Percentiles rank a stretch among this genome's conserved stretches.
These are phyloP conservation scores for Fusarium coffeatum DNA, from an alignment of 2,329 filamentous ascomycete species.

Conservation along the genomic window DNA sequence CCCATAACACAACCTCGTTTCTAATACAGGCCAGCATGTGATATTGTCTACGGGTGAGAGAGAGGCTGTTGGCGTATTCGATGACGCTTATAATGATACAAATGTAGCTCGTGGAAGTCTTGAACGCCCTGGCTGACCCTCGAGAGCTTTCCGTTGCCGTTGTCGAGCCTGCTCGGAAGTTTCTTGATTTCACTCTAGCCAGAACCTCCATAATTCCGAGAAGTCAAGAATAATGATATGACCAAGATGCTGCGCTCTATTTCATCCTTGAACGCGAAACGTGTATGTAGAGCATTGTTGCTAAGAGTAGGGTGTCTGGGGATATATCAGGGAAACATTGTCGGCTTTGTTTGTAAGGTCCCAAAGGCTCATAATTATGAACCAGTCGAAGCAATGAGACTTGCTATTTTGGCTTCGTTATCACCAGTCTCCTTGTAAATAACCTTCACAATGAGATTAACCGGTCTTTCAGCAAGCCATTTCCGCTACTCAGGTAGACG, in stretches of 20 bases:
- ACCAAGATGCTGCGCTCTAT: not conserved
- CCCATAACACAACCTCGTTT: not conserved
- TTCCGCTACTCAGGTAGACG: too few species aligned
- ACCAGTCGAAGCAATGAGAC: not conserved
- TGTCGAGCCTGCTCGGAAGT: not conserved
- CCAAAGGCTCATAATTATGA: not conserved
- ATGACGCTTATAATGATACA: not conserved
- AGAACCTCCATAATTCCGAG: fast-evolving
- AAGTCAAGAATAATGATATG: not conserved
- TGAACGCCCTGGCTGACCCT: not conserved
- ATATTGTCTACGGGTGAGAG: fast-evolving
- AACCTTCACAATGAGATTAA: too few species aligned
- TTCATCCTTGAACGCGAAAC: not conserved
- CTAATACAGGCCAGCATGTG: not conserved
- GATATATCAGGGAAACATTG: not conserved
- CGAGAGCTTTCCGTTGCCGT: not conserved
- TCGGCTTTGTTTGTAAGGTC: not conserved
- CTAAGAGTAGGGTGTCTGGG: not conserved
- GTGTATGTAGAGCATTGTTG: not conserved
- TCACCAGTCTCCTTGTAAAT: too few species aligned
- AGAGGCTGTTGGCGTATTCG: not conserved
- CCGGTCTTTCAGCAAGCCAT: too few species aligned
- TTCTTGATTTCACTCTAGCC: not conserved
- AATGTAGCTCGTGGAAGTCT: too few species aligned
- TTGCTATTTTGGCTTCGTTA: too few species aligned